Evolutionary conservation across 2,329 filamentous ascomycete genomes (phyloP).

Genomic region (Fonsecaea erecta): DNA sequence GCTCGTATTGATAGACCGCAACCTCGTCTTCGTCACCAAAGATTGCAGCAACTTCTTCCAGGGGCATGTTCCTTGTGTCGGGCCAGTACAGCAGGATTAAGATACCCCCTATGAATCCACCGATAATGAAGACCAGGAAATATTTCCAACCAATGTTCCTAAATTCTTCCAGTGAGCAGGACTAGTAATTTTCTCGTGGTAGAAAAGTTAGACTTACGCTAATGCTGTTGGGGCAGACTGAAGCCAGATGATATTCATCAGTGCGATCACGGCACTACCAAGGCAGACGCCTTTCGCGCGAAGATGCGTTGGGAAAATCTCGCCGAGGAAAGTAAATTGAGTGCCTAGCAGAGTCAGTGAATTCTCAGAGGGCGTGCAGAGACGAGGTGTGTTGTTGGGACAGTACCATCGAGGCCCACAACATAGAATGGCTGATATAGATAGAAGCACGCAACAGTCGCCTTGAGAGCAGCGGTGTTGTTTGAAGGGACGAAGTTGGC

Average conservation of each 20-base stretch:
- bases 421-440: background rate
- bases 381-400: background rate
- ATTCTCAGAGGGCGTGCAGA: constrained; percentile 16
- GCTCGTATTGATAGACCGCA: constrained; percentile 17
- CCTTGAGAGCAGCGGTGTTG: constrained; percentile 41
- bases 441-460: constrained; percentile 46
- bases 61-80: constrained; percentile 41
- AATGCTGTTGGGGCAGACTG: constrained; percentile 40
- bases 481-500: constrained; percentile 22
- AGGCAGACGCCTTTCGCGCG: constrained; percentile 26
- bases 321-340: constrained; percentile 23
- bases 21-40: constrained; percentile 36
- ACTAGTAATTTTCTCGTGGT: background rate
- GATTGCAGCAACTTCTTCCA: constrained; percentile 45
- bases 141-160: constrained; percentile 42
- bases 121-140: constrained; percentile 38
- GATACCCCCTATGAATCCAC: background rate
- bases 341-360: background rate
- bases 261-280: constrained; percentile 7
- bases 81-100: constrained; percentile 24
- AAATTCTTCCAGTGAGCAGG: background rate
- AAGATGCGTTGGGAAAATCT: constrained; percentile 28
- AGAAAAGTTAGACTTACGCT: constrained; percentile 20
- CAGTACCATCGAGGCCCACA: constrained; percentile 6
- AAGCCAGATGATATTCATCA: constrained; percentile 23